Base-by-base conservation (phyloP, 1,284 basidiomycete species). In the Exsudoporus floridanus region DNA sequence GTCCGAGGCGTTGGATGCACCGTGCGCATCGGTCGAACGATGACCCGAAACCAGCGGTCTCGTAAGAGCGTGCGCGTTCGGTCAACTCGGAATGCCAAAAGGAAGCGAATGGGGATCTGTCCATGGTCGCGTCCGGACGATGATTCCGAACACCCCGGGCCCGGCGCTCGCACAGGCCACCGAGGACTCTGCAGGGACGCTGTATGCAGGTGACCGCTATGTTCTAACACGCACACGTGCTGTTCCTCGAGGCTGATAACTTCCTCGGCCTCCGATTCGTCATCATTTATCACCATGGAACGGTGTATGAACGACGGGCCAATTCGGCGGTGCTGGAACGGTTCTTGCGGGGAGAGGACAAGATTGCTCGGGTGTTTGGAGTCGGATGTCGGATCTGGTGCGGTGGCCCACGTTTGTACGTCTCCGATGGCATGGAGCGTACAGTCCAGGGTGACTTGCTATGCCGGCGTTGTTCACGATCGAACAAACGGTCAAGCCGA, bases 341-440 rank as follows among this genome's bases (percentile, higher is more conserved):
- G 12, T 69, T 69, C 33, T 50, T 67, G 23, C 27, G 4, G 5
- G n/a, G 23, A 0, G 54, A 57, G 2, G 65, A 64, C 46, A 51
- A 39, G 1, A 7, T 56, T 16, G 3, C 44, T 0, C 63, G 54
- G 43, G 1, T 14, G 2, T 68, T 65, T 42, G 62, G 64, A 18
- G 68, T 68, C 25, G 66, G 63, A 4, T 57, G 62, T 34, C 62
- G 62, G 3, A 51, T 64, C 16, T 65, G 62, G 61, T 63, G 7
- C 7, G 4, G 52, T 41, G 21, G 34, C 14, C 14, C 6, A 10
- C 5, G 13, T 25, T n/a, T 19, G 3, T 9, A 7, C 8, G 4
- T 31, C 1, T 16, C 40, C 55, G 9, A 48, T 59, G 7, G 44
- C 4, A 9, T 16, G 2, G 4, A 27, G 8, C 7, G 35, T 5